These are phyloP conservation scores for Fusarium fujikuroi DNA, from an alignment of 2,329 filamentous ascomycete genomes.

Conservation along the genomic window DNA sequence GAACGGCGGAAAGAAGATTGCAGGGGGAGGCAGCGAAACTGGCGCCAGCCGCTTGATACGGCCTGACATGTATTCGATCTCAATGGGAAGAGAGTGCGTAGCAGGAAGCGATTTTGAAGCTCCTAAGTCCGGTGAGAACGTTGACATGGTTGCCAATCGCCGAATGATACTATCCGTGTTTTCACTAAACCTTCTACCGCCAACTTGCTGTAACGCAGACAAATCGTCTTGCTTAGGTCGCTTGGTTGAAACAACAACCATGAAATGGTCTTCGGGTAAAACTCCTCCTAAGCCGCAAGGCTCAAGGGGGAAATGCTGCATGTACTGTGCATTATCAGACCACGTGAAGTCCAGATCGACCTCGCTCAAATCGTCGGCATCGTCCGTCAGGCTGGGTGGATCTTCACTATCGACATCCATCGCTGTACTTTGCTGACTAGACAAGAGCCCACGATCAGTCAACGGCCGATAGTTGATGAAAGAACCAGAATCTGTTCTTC, in stretches of 20 bases:
- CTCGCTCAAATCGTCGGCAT: slow-evolving; percentile 51
- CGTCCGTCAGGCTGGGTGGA: slow-evolving; percentile 49
- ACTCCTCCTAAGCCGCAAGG: slow-evolving; percentile 69
- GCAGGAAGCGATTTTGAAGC: not conserved
- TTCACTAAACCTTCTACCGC: slow-evolving; percentile 40
- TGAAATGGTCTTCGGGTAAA: slow-evolving; percentile 72
- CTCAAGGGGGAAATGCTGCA: slow-evolving; percentile 57
- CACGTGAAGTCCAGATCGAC: slow-evolving; percentile 59
- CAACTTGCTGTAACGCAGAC: not conserved
- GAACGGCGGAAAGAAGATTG: slow-evolving; percentile 62
- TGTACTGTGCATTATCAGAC: slow-evolving; percentile 56
- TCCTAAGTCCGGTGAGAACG: slow-evolving; percentile 48
- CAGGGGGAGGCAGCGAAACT: slow-evolving; percentile 62
- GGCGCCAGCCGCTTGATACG: slow-evolving; percentile 58
- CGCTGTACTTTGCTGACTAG: slow-evolving; percentile 28
- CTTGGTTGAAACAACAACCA: slow-evolving; percentile 64
- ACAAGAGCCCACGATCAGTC: slow-evolving; percentile 50
- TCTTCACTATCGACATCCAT: slow-evolving; percentile 46
- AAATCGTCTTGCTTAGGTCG: slow-evolving; percentile 50
- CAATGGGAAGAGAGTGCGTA: slow-evolving; percentile 38
- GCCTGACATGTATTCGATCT: slow-evolving; percentile 59
- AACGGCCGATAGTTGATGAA: slow-evolving; percentile 61
- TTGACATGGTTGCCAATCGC: slow-evolving; percentile 56
- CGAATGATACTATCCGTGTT: slow-evolving; percentile 55
- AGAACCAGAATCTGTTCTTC: slow-evolving; percentile 63